Evolutionary conservation across 2,329 filamentous ascomycete genomes (phyloP), one percentile per base, ranked within the genome.

Genomic region (Aspergillus transmontanensis): DNA sequence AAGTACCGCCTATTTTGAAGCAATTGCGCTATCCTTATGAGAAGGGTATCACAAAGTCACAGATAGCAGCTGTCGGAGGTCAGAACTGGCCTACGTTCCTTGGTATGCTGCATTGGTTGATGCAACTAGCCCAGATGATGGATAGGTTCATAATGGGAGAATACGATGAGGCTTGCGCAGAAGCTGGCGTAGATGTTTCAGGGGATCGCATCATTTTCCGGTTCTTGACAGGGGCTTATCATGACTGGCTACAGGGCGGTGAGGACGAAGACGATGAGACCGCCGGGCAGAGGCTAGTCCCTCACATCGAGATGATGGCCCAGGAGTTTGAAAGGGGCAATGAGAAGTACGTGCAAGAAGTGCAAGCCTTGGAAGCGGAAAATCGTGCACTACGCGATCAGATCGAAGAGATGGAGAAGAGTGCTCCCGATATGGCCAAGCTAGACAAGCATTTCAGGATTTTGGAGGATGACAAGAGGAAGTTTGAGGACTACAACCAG

Each of bases 21-120:
- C 94, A 97, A 75, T 82, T 99, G 73, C 88, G 94, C 59, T 99
- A 99, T 74, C 95, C 95, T 0, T 99, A 93, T 74, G 93, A 97
- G 73, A 92, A 93, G 78, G 94, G 90, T 73, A 98, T 99, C 71
- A 97, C 93, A 60, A 99, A 98, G 79, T 97, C 93, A 58, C 93
- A 97, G 74, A 93, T 99, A 62, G 89, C 93, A 0, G 95, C 96
- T 2, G 95, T 98, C 0, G 95, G 95, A 68, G 94, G 94, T 3
- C 93, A 97, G 78, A 98, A 98, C 75, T 99, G 95, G 95, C 91
- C 91, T 66, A 95, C 93, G 0, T 98, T 99, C 73, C 83, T 99
- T 14, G 95, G 94, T 0, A 83, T 99, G 76, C 84, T 99, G 57
- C 94, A 99, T 80, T 99, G 95, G 95, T 94, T 99, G 89, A 97